Evolutionary conservation across 2,329 filamentous ascomycete species (phyloP).

Genomic region (Penicillium sp.): DNA sequence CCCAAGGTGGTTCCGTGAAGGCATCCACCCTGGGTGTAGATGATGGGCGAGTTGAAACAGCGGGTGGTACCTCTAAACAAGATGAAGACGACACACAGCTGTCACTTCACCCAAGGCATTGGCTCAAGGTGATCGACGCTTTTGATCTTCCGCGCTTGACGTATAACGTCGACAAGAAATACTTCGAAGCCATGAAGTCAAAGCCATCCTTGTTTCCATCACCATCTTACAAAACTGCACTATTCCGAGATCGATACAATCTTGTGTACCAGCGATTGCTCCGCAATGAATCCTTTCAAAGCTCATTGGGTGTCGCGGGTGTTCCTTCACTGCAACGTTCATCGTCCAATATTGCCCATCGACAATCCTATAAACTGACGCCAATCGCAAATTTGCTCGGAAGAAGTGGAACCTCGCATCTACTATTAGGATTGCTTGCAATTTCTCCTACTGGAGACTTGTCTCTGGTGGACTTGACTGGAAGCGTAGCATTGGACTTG

Average conservation of each 20-base stretch:
- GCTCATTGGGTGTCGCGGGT: constrained; percentile 66
- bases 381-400: constrained; percentile 75
- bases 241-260: constrained; percentile 89
- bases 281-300: constrained; percentile 90
- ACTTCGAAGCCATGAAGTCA: constrained; percentile 73
- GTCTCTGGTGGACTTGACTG: constrained; percentile 81
- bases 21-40: constrained; percentile 44
- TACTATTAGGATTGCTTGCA: constrained; percentile 80
- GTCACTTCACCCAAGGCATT: constrained; percentile 70
- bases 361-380: constrained; percentile 81
- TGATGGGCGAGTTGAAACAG: constrained; percentile 45
- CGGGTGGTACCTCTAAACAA: constrained; percentile 50
- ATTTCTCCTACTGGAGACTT: constrained; percentile 78
- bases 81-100: constrained; percentile 61
- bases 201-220: constrained; percentile 72
- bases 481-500: constrained; percentile 81
- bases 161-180: constrained; percentile 67
- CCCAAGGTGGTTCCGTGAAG: constrained; percentile 21
- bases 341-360: constrained; percentile 55
- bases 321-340: constrained; percentile 58
- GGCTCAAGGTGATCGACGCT: constrained; percentile 79
- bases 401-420: constrained; percentile 77
- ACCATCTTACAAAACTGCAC: constrained; percentile 75
- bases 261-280: constrained; percentile 89
- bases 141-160: constrained; percentile 71